These are phyloP conservation scores for Tolypocladium cylindrosporum DNA, from an alignment of 2,329 filamentous ascomycete genomes.

Conservation along the genomic window DNA sequence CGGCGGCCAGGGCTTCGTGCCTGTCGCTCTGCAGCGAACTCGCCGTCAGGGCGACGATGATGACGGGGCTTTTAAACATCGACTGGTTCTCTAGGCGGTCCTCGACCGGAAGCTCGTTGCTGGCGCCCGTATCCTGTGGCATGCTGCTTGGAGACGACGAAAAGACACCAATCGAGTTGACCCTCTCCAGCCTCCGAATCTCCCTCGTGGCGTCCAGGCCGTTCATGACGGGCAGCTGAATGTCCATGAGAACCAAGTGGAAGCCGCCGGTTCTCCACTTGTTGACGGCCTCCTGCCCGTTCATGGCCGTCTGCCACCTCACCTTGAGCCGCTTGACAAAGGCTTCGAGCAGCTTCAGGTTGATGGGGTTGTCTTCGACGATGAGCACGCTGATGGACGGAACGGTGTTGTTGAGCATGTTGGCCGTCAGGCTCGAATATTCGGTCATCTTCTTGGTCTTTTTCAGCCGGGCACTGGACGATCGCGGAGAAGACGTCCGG, in stretches of 20 bases:
- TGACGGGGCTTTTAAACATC: constrained; percentile 91
- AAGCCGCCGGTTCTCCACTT: constrained; percentile 93
- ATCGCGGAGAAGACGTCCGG: constrained; percentile 37
- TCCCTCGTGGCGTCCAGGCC: constrained; percentile 91
- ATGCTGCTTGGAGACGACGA: constrained; percentile 53
- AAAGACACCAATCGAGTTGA: constrained; percentile 91
- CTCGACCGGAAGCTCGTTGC: constrained; percentile 18
- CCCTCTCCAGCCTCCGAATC: constrained; percentile 77
- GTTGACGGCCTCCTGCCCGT: constrained; percentile 82
- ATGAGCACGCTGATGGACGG: constrained; percentile 96
- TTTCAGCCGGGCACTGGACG: constrained; percentile 32
- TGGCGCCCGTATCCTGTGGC: constrained; percentile 28
- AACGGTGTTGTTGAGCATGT: constrained; percentile 68
- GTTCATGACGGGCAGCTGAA: constrained; percentile 93
- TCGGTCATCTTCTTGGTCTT: constrained; percentile 44
- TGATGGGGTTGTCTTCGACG: constrained; percentile 98
- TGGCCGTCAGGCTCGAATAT: constrained; percentile 32
- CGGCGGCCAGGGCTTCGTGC: constrained; percentile 87
- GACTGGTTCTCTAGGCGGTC: constrained; percentile 55
- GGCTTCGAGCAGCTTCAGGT: constrained; percentile 82
- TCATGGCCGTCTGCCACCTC: constrained; percentile 93
- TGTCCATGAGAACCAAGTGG: constrained; percentile 96
- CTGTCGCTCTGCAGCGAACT: constrained; percentile 91
- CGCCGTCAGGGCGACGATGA: constrained; percentile 93
- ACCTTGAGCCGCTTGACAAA: constrained; percentile 96